Evolutionary conservation across 2,329 filamentous ascomycete species (phyloP).

Genomic region (Rutstroemia sp.): DNA sequence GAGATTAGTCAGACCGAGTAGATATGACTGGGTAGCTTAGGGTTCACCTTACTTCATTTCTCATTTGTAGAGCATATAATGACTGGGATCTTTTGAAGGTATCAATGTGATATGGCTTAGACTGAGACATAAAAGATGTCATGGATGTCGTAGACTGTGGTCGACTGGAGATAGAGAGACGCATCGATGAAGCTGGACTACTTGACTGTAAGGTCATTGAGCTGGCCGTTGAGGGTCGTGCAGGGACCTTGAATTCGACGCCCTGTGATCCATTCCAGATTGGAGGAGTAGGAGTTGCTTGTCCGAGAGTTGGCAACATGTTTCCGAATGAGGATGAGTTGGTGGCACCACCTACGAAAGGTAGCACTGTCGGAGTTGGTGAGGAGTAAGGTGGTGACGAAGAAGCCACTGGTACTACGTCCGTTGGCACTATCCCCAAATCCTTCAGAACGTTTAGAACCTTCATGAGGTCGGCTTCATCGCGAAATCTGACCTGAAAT

Average conservation of each 20-base stretch:
- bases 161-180: background rate
- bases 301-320: background rate
- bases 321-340: background rate
- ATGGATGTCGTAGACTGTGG: conserved; percentile 9
- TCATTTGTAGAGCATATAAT: conserved; percentile 15
- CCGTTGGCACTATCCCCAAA: conserved; percentile 30
- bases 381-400: background rate
- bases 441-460: conserved; percentile 23
- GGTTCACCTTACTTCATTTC: conserved; percentile 14
- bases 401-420: conserved; percentile 9
- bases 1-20: background rate
- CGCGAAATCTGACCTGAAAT: conserved; percentile 37
- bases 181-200: background rate
- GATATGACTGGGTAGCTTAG: background rate
- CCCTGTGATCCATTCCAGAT: background rate
- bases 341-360: background rate
- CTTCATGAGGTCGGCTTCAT: conserved; percentile 30
- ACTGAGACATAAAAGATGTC: conserved; percentile 7
- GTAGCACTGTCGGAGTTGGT: background rate
- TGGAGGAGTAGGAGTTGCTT: background rate
- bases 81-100: background rate
- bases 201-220: conserved; percentile 5
- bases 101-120: background rate
- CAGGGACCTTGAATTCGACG: conserved; percentile 18
- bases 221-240: conserved; percentile 10